Conservation (phyloP, 2,329 filamentous ascomycete species). For the Furcasterigmium furcatum region DNA sequence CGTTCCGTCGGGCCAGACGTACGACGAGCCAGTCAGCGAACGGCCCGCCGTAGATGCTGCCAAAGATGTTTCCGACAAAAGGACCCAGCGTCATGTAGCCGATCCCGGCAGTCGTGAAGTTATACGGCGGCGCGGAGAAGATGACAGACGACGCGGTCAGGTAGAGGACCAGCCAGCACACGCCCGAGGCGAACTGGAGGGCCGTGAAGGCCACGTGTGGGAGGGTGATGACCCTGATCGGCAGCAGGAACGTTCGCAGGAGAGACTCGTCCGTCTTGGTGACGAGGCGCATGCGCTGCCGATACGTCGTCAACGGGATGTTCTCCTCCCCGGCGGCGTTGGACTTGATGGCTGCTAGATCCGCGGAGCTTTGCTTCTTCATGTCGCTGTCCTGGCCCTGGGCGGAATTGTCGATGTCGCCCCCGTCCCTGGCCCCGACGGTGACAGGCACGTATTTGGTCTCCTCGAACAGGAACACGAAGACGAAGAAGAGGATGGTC, state of each 20-base stretch:
- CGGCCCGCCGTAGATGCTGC: slow-evolving; percentile 28
- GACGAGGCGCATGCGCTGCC: slow-evolving; percentile 16
- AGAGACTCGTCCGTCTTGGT: slow-evolving; percentile 13
- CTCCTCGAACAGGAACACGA: slow-evolving; percentile 21
- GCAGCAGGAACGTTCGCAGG: slow-evolving; percentile 10
- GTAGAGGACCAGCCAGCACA: slow-evolving; percentile 32
- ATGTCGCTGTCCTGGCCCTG: not conserved
- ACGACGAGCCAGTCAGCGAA: slow-evolving; percentile 33
- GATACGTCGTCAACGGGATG: slow-evolving; percentile 11
- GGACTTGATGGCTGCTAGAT: slow-evolving; percentile 1
- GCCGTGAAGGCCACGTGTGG: slow-evolving; percentile 33
- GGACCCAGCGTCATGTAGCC: slow-evolving; percentile 21
- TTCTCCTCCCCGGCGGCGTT: not conserved
- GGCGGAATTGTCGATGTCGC: not conserved
- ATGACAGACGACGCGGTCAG: slow-evolving; percentile 22
- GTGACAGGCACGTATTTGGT: slow-evolving; percentile 21
- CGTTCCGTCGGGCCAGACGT: slow-evolving; percentile 28
- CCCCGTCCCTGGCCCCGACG: slow-evolving; percentile 11
- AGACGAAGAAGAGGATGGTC: slow-evolving; percentile 16
- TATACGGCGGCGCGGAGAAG: slow-evolving; percentile 26
- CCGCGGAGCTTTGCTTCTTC: not conserved
- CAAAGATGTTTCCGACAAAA: slow-evolving; percentile 33
- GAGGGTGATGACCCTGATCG: slow-evolving; percentile 6
- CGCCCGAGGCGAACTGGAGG: slow-evolving; percentile 32
- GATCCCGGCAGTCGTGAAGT: slow-evolving; percentile 17